A percentile compares a stretch with the other conserved stretches of the same genome.
Conservation (phyloP, 345 rosid genomes). For the Xanthoceras sorbifolium region DNA sequence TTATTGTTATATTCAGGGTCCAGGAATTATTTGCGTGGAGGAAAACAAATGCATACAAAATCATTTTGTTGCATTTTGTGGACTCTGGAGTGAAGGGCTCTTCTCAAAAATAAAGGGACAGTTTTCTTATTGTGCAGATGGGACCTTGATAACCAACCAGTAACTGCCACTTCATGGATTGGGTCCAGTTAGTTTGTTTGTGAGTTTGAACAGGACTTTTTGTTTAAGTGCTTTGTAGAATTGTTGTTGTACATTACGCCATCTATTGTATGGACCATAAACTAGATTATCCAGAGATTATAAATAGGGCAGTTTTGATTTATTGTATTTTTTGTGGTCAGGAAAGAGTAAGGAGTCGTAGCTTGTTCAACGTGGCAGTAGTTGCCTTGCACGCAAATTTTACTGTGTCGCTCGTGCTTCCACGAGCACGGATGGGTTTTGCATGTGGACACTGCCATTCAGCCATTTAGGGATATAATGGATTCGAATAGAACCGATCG, state of each 20-base stretch:
- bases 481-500: no score
- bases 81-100: neutral
- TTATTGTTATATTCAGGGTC: slow-evolving; percentile 15
- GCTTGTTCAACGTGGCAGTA: slow-evolving; percentile 33
- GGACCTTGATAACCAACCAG: slow-evolving; percentile 19
- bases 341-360: slow-evolving; percentile 18
- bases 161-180: neutral
- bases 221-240: neutral
- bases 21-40: slow-evolving; percentile 38
- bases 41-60: slow-evolving; percentile 29
- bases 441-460: neutral
- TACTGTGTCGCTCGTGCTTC: slow-evolving; percentile 32
- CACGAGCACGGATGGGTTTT: slow-evolving; percentile 34
- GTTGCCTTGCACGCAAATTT: slow-evolving; percentile 42
- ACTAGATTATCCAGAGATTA: slow-evolving; percentile 6
- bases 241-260: neutral
- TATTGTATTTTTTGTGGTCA: slow-evolving; percentile 24
- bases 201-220: neutral
- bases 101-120: slow-evolving; percentile 1
- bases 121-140: slow-evolving; percentile 27
- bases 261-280: neutral
- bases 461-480: no score
- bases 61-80: neutral
- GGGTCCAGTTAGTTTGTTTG: neutral
- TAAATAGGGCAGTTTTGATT: neutral